A percentile compares a stretch with the other conserved stretches of the same genome.
These are phyloP conservation scores for Cytospora leucostoma DNA, from an alignment of 2,329 filamentous ascomycete genomes.

Conservation along the genomic window DNA sequence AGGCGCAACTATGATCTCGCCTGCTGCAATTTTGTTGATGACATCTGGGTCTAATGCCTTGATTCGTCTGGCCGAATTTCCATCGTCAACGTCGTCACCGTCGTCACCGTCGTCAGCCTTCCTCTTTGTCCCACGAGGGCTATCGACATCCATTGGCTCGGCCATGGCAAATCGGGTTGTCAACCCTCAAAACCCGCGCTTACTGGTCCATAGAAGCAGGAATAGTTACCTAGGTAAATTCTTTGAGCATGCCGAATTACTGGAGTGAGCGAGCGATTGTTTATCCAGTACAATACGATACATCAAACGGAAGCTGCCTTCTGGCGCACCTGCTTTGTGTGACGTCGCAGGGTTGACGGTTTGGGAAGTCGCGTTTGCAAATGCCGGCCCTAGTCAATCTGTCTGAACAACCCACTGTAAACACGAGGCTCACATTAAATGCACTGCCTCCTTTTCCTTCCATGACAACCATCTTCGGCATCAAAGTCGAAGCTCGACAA, in stretches of 20 bases:
- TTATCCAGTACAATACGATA: not conserved
- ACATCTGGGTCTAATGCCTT: slow-evolving; percentile 88
- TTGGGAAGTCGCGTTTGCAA: slow-evolving; percentile 12
- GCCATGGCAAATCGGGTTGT: slow-evolving; percentile 32
- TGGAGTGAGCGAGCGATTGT: not conserved
- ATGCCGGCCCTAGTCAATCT: not conserved
- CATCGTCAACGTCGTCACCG: slow-evolving; percentile 39
- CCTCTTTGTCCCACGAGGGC: slow-evolving; percentile 49
- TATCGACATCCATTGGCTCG: slow-evolving; percentile 49
- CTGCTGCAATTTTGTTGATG: slow-evolving; percentile 97
- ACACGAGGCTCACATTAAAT: not conserved
- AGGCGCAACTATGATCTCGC: slow-evolving; percentile 96
- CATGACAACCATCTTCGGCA: not conserved
- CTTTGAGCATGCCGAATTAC: not conserved
- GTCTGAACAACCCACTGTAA: not conserved
- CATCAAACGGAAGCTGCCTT: not conserved
- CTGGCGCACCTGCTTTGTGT: slow-evolving; percentile 3
- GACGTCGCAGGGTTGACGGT: not conserved
- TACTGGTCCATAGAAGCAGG: not conserved
- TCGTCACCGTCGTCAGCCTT: slow-evolving; percentile 45
- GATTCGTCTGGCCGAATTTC: slow-evolving; percentile 21
- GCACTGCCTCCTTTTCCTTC: not conserved
- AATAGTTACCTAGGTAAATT: not conserved
- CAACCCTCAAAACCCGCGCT: not conserved
- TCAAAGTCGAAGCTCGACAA: not conserved